phyloP scores from a whole-genome alignment of 1,284 basidiomycete genomes.

The Naganishia sp. region DNA sequence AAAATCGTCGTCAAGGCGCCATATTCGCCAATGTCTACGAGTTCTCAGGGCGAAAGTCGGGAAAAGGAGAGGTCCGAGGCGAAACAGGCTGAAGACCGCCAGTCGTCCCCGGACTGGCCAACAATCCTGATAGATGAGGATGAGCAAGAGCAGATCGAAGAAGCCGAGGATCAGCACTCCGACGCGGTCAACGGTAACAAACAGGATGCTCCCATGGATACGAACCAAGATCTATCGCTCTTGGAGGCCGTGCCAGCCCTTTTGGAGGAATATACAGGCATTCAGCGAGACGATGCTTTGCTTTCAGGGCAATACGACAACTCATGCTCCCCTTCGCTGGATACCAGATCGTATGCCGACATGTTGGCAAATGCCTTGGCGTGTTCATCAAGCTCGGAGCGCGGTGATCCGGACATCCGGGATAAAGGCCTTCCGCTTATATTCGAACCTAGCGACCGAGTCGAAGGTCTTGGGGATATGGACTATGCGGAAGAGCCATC shows the following conservation, averaged over 20 bases:
- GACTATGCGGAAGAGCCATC: too few relatives aligned
- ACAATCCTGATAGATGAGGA: conserved; percentile 6
- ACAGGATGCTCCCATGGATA: too few relatives aligned
- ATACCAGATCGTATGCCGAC: conserved; percentile 11
- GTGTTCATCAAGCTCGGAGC: neutral
- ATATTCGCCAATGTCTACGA: neutral
- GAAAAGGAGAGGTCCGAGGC: neutral
- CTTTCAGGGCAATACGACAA: too few relatives aligned
- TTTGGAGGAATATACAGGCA: too few relatives aligned
- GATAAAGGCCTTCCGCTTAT: too few relatives aligned
- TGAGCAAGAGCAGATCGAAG: neutral
- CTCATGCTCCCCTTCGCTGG: conserved; percentile 16
- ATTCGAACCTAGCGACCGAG: neutral
- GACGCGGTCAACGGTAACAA: neutral
- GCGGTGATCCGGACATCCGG: too few relatives aligned
- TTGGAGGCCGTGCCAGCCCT: too few relatives aligned
- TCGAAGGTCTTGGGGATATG: too few relatives aligned
- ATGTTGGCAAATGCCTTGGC: conserved; percentile 13
- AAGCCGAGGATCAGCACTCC: neutral
- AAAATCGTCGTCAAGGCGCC: too few relatives aligned
- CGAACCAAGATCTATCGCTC: too few relatives aligned
- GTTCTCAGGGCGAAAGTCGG: neutral
- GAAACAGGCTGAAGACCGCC: neutral
- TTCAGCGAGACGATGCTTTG: too few relatives aligned
- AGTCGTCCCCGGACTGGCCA: conserved; percentile 17